Base-by-base conservation (phyloP, 2,329 filamentous ascomycete species). In the Aphanocladium album region DNA sequence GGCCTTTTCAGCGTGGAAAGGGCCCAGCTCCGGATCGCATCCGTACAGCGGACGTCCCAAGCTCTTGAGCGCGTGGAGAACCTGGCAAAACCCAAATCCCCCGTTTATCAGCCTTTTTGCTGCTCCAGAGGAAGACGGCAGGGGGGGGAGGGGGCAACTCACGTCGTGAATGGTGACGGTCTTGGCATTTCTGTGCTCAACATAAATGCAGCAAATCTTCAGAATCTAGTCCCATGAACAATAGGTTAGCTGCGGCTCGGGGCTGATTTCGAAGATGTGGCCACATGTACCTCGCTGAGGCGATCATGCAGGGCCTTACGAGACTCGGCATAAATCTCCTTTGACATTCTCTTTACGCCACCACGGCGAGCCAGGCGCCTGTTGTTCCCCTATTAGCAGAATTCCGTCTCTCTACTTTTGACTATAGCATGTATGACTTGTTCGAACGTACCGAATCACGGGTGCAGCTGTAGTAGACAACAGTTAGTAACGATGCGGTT, bases 311-410 rank as follows among this genome's bases (percentile, higher is more conserved):
- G 57, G 0, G 78, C 83, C 0, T 4, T 19, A 0, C 90, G 77
- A 0, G 80, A 71, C 0, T 89, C 86, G 0, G 85, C 78, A 67
- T 93, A 93, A 2, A 92, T 87, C 0, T 50, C 64, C 0, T 70
- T 81, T 0, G 86, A 87, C 9, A 93, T 91, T 0, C 89, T 79
- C 70, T 92, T 92, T 0, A 93, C 87, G 0, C 90, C 90, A 1
- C 89, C 90, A 7, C 90, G 85, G 6, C 90, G 83, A 1, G 90
- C 90, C 0, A 93, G 74, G 45, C 89, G 86, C 65, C 89, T 87
- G 47, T 12, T 35, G 33, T n/a, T n/a, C n/a, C n/a, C n/a, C n/a
- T n/a, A n/a, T n/a, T n/a, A n/a, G n/a, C n/a, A n/a, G n/a, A n/a
- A n/a, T n/a, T n/a, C n/a, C n/a, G n/a, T n/a, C n/a, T n/a, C n/a